Conservation (phyloP, 768 basidiomycete genomes). For the Russula griseocarnosa region DNA sequence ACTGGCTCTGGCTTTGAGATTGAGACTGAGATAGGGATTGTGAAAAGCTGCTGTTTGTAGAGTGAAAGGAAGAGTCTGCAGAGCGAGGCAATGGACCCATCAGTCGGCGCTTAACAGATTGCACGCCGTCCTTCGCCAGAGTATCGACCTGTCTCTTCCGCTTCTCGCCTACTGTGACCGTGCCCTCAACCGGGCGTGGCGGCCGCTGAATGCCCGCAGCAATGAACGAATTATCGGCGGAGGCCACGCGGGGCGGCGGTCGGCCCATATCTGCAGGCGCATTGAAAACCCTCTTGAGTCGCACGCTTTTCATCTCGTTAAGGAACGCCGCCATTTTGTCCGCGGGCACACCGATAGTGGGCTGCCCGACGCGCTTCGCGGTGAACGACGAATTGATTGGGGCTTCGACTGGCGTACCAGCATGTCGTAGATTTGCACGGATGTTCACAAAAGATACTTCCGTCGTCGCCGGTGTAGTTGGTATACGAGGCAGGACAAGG, state of each 20-base stretch:
- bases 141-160: conserved; percentile 22
- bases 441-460: conserved; percentile 49
- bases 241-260: conserved; percentile 18
- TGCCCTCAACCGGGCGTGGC: conserved; percentile 1
- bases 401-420: conserved; percentile 54
- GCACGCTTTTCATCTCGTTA: conserved; percentile 72
- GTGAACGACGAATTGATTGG: conserved; percentile 53
- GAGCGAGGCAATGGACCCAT: conserved; percentile 17
- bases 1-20: conserved; percentile 11
- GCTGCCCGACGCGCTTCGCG: conserved; percentile 49
- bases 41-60: conserved; percentile 19
- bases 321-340: conserved; percentile 84
- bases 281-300: conserved; percentile 55
- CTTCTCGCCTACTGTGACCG: conserved; percentile 17
- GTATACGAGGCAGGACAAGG: conserved; percentile 23
- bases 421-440: conserved; percentile 63
- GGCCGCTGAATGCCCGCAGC: conserved; percentile 19
- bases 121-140: neutral
- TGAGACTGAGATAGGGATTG: conserved; percentile 1
- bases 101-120: conserved; percentile 19
- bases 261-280: conserved; percentile 29
- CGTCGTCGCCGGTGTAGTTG: conserved; percentile 32
- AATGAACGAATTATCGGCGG: conserved; percentile 12
- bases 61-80: conserved; percentile 9
- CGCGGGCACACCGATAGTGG: conserved; percentile 66